Base-by-base conservation (phyloP, 371 early-diverging fungal genomes). In the Saksenaea oblongispora region DNA sequence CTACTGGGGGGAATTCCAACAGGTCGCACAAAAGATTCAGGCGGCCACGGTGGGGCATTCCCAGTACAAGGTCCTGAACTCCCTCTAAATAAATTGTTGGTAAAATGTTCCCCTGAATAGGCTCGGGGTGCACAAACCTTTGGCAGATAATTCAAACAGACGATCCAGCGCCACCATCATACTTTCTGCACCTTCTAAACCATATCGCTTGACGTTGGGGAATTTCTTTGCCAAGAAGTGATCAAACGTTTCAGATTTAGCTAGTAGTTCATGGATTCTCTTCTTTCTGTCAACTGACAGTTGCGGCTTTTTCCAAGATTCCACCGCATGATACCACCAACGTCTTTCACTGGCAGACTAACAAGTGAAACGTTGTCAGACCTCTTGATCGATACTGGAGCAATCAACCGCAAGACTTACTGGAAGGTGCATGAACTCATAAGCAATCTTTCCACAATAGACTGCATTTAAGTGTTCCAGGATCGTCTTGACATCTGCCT, bases 11-110 rank as follows among this genome's bases (percentile, higher is more conserved):
- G 63, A 87, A 92, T 71, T 92, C 73, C 56, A 97, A 74, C 28
- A 97, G 74, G 72, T 93, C 94, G 14, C 93, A 88, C 36, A 97
- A 79, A 11, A 98, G 72, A 71, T 98, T 98, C 51, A 98, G 84
- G 56, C 98, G 87, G 34, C 98, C 98, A 59, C 98, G 92, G 76
- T 98, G 98, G 9, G 98, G 96, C 98, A 97, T 97, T 54, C 98
- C 91, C 47, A 98, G 62, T 8, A 97, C 88, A 15, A 90, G 81
- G 44, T 95, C 91, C 15, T 86, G 76, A 18, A 96, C 75, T 28
- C 92, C 94, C 22, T 84, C 84, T 86, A 39, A 55, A 55, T 9
- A 17, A 31, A 13, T 26, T 26, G 34, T 18, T 62, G 15, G 17
- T 61, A 3, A 31, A 14, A 5, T 54, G n/a, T 59, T 34, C 28